Percentiles rank a stretch among this genome's conserved stretches.
Conservation (phyloP, 768 basidiomycete species). For the Coprinopsis marcescibilis region DNA sequence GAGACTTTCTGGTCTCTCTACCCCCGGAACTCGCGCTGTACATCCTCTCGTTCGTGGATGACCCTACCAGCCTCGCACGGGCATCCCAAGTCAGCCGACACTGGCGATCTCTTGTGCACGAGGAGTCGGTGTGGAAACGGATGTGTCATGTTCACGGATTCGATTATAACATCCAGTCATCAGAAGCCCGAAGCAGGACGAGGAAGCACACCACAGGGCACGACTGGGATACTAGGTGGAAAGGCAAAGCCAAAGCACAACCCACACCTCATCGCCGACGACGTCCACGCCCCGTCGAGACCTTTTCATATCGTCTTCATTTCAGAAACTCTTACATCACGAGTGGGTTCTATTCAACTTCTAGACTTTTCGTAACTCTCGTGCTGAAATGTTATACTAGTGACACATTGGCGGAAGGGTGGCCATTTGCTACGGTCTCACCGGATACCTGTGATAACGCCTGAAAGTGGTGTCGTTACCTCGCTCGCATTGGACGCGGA, state of each 20-base stretch:
- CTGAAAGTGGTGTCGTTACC: constrained; percentile 69
- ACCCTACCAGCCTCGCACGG: constrained; percentile 63
- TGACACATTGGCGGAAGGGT: constrained; percentile 75
- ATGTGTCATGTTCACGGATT: constrained; percentile 64
- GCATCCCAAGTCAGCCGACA: constrained; percentile 63
- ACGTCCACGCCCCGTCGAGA: too few relatives aligned
- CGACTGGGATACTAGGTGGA: too few relatives aligned
- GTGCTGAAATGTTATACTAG: constrained; percentile 28
- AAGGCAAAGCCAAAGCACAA: constrained; percentile 8
- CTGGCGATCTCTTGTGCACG: constrained; percentile 66
- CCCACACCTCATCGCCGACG: too few relatives aligned
- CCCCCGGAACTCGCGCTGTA: constrained; percentile 65
- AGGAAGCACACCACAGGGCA: too few relatives aligned
- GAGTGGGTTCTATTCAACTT: constrained; percentile 37
- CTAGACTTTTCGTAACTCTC: not conserved
- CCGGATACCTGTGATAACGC: constrained; percentile 36
- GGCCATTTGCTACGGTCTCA: constrained; percentile 68
- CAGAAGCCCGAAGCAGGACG: not conserved
- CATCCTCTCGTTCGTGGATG: constrained; percentile 71
- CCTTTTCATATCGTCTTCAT: constrained; percentile 58
- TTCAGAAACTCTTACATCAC: constrained; percentile 72
- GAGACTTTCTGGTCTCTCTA: constrained; percentile 43
- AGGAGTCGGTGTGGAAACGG: constrained; percentile 76
- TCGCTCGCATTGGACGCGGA: constrained; percentile 78
- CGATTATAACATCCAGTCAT: constrained; percentile 14